Evolutionary conservation across 768 basidiomycete genomes (phyloP).

Genomic region (Daedaleopsis sinensis): DNA sequence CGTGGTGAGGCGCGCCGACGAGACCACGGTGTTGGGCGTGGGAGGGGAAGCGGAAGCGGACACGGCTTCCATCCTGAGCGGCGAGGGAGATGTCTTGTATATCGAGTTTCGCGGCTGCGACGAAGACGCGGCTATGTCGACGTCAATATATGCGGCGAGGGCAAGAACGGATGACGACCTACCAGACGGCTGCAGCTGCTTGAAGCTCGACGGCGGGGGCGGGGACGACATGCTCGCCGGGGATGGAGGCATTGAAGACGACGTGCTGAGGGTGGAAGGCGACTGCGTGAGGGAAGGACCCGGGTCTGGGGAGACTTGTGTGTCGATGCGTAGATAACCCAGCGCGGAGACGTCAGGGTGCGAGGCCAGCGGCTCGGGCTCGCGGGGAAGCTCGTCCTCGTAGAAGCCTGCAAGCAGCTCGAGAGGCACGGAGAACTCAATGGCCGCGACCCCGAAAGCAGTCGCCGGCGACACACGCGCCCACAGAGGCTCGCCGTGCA

Average conservation of each 20-base stretch:
- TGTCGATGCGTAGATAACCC: constrained; percentile 19
- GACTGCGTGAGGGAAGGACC: constrained; percentile 14
- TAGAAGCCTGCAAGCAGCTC: constrained; percentile 63
- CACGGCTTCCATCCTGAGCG: constrained; percentile 31
- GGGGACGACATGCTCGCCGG: constrained; percentile 13
- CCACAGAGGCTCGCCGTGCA: constrained; percentile 34
- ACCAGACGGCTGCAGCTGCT: constrained; percentile 5
- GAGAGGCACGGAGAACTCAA: constrained; percentile 71
- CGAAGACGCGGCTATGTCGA: constrained; percentile 10
- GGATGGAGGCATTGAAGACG: constrained; percentile 3
- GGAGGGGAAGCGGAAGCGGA: constrained; percentile 14
- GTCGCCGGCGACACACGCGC: constrained; percentile 46
- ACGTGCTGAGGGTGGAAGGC: constrained; percentile 10
- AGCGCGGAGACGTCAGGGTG: constrained; percentile 8
- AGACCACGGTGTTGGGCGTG: not conserved
- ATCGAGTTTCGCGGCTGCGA: constrained; percentile 24
- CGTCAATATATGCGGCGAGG: not conserved
- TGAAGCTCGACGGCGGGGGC: constrained; percentile 3
- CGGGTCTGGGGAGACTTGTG: constrained; percentile 12
- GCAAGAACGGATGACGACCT: not conserved
- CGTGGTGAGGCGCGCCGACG: not conserved
- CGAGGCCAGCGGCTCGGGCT: constrained; percentile 9
- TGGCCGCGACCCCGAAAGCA: constrained; percentile 62
- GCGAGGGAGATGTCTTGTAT: constrained; percentile 33
- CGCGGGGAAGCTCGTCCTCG: constrained; percentile 27